phyloP scores from a whole-genome alignment of 257 asterid species.

The Solanum sparsipilum region DNA sequence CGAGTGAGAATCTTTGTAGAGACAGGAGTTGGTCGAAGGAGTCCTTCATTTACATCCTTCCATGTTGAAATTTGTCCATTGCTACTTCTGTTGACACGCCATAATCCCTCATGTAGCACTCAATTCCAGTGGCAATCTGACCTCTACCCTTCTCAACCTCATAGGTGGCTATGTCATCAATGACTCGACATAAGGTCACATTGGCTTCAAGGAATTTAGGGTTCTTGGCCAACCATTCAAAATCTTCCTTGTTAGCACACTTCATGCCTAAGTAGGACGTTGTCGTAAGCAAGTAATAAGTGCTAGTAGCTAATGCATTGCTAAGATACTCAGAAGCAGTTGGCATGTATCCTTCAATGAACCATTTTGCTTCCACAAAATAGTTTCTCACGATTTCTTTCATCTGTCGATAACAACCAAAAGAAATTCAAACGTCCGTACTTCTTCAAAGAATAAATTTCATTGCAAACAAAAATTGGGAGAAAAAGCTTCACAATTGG shows the following conservation, averaged over 20 bases:
- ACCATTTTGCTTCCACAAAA: background rate
- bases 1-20: constrained; percentile 7
- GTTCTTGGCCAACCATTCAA: background rate
- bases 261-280: constrained; percentile 27
- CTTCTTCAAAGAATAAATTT: constrained; percentile 10
- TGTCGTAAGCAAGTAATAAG: constrained; percentile 10
- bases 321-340: background rate
- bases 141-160: constrained; percentile 39
- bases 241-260: background rate
- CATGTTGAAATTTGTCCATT: constrained; percentile 22
- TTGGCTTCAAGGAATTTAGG: background rate
- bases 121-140: constrained; percentile 33
- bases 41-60: constrained; percentile 46
- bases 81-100: constrained; percentile 27
- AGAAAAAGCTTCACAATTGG: background rate
- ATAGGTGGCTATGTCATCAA: background rate
- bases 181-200: background rate
- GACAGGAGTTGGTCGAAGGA: constrained; percentile 1
- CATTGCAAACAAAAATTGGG: background rate
- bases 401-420: background rate
- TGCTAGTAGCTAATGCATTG: background rate
- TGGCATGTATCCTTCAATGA: constrained; percentile 19
- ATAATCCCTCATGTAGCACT: constrained; percentile 37
- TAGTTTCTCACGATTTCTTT: background rate
- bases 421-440: constrained; percentile 3